Base-by-base conservation (phyloP, 345 rosid genomes). In the Salix purpurea region DNA sequence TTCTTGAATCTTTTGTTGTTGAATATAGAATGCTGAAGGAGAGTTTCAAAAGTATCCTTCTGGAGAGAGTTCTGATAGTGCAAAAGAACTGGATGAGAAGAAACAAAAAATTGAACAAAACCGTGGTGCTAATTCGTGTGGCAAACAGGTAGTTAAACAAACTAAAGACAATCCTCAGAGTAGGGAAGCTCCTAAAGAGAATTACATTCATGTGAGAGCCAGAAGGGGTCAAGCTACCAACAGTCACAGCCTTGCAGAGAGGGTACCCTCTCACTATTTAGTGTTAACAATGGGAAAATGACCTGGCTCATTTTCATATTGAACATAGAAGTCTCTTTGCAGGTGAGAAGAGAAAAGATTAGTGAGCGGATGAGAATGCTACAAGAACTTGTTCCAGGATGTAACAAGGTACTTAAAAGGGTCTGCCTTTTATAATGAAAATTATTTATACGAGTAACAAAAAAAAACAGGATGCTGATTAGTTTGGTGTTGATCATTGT, bases 331-430 rank as follows among this genome's bases (percentile, higher is more conserved):
- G 65, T 58, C 30, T 65, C 67, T 70, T 69, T 84, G 74, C 84
- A 95, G 99, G 94, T 95, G 81, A 90, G 99, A 84, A 89, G 99
- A 81, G 99, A 93, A 82, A 95, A 95, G 86, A 95, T 95, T 60
- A 93, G 99, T 26, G 97, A 95, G 83, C 79, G 99, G 75, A 95
- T 95, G 99, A 88, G 90, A 90, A 75, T 93, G 88, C 95, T 95
- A 40, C 99, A 95, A 86, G 99, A 95, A 72, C 97, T 95, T 80
- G 97, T 95, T 80, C 99, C 99, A 0, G 99, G 99, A 77, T 95
- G 97, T 82, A 95, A 90, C 85, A 95, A 95, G 97, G 97, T 93
- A 87, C 61, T 42, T 64, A 28, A 46, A 62, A 64, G 62, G 32
- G 71, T 40, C 44, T 40, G 44, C 44, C 44, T 40, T 40, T 76